These are phyloP conservation scores for Chlorella sp. DNA, from an alignment of 139 green algal species.

Conservation along the genomic window DNA sequence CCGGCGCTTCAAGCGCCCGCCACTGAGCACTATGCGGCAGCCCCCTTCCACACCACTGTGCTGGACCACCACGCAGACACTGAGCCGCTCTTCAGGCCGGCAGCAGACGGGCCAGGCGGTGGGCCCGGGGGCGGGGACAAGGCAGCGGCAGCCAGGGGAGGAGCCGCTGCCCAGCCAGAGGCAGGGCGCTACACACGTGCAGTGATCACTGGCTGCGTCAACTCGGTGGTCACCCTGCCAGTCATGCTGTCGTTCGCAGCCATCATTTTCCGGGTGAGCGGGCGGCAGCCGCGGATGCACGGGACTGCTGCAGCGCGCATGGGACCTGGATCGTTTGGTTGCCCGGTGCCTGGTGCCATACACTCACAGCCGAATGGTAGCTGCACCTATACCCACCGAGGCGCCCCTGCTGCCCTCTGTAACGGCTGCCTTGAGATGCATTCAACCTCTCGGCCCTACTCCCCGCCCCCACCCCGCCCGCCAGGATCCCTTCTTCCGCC, in stretches of 20 bases:
- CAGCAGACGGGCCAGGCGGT: neutral
- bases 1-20: too few relatives aligned
- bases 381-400: too few relatives aligned
- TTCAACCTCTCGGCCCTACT: neutral
- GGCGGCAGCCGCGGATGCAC: too few relatives aligned
- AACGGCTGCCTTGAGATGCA: too few relatives aligned
- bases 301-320: too few relatives aligned
- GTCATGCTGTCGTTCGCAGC: conserved; percentile 74
- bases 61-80: neutral
- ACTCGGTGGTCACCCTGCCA: conserved; percentile 66
- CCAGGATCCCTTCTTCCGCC: conserved; percentile 52
- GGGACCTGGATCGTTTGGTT: too few relatives aligned
- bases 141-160: neutral
- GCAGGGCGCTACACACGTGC: neutral
- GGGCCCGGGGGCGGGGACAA: neutral
- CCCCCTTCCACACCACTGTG: neutral
- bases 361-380: too few relatives aligned
- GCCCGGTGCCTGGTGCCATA: neutral
- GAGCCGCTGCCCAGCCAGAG: neutral
- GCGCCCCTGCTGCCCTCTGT: too few relatives aligned
- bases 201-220: conserved; percentile 52
- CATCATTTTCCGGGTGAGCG: conserved; percentile 75
- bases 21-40: neutral
- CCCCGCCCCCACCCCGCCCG: neutral
- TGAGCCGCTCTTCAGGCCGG: neutral